Evolutionary conservation across 192 early-diverging fungal species (phyloP), one percentile per base, ranked within the genome.

Genomic region (Coemansia reversa): DNA sequence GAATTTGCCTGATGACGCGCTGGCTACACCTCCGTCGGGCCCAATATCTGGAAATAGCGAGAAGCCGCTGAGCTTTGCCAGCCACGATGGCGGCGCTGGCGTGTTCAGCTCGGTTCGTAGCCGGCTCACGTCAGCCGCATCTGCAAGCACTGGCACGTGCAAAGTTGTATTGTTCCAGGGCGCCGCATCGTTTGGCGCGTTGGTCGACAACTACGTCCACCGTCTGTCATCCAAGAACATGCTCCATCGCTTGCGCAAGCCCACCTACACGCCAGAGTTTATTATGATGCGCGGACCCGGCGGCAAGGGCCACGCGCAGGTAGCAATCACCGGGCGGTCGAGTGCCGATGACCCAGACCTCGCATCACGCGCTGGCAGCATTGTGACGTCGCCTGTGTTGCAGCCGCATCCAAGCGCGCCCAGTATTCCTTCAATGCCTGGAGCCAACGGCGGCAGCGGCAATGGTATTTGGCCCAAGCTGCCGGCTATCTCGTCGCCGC

Each of bases 241-340:
- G 76, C 79, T 83, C 51, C 86, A 83, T 61, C 88, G 86, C 62
- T 61, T 90, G 69, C 81, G 82, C 28, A 84, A 83, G 39, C 76
- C 81, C 25, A 76, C 83, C n/a, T 86, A 89, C 22, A 88, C 91
- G 18, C 92, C 89, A 12, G 94, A 96, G 66, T 96, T 93, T 83
- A 88, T 96, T 48, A 93, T 94, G 90, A 96, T 96, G 94, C 85
- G 94, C 29, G 94, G 93, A 7, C 94, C 94, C 8, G 85, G 88
- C 19, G 91, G 91, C 18, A 94, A 91, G 74, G 93, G 92, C 12
- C 91, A 94, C 65, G 93, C 93, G 29, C 93, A 94, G 83, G 89
- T 90, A 35, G 71, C 63, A 5, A 79, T 82, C 56, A 78, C 83
- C 0, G 73, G 78, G 24, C 57, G 76, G 18, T 71, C 70, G 51